Evolutionary conservation across 2,329 filamentous ascomycete genomes (phyloP).

Genomic region (Xylariaceae sp.): DNA sequence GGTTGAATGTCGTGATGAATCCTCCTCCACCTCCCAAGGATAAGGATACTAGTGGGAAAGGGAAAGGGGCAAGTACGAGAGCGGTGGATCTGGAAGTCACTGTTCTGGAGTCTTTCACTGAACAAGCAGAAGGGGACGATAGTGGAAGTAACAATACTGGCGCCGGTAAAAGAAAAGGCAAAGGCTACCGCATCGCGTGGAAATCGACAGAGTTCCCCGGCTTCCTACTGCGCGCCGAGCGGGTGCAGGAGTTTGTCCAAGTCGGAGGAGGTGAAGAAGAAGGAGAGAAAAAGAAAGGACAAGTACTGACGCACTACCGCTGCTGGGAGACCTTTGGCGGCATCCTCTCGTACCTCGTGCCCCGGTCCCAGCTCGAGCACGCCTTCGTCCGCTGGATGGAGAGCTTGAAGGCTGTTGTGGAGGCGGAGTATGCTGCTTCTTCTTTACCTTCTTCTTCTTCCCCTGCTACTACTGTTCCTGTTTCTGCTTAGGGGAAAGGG

Average conservation of each 20-base stretch:
- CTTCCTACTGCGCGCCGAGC: constrained; percentile 16
- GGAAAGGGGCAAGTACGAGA: too few species aligned
- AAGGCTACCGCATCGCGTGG: constrained; percentile 13
- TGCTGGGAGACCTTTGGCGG: constrained; percentile 18
- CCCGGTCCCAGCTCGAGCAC: constrained; percentile 10
- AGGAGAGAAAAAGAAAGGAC: too few species aligned
- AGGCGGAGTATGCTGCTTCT: too few species aligned
- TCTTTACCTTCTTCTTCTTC: too few species aligned
- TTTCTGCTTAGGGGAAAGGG: background rate
- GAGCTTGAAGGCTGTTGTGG: constrained; percentile 12
- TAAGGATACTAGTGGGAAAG: too few species aligned
- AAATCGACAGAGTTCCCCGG: constrained; percentile 5
- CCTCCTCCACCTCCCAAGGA: too few species aligned
- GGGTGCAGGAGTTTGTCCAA: constrained; percentile 17
- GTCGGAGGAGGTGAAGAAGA: background rate
- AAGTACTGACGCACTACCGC: constrained; percentile 12
- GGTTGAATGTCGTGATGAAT: constrained; percentile 13
- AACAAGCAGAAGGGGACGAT: too few species aligned
- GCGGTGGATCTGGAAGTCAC: constrained; percentile 14
- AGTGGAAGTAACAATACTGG: too few species aligned
- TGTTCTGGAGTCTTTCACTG: constrained; percentile 8
- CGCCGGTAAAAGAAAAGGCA: background rate
- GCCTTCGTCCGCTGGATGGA: constrained; percentile 14
- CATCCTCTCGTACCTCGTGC: constrained; percentile 7
- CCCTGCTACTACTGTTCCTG: too few species aligned